Conservation (phyloP, 2,329 filamentous ascomycete species). For the Claviceps maximensis region DNA sequence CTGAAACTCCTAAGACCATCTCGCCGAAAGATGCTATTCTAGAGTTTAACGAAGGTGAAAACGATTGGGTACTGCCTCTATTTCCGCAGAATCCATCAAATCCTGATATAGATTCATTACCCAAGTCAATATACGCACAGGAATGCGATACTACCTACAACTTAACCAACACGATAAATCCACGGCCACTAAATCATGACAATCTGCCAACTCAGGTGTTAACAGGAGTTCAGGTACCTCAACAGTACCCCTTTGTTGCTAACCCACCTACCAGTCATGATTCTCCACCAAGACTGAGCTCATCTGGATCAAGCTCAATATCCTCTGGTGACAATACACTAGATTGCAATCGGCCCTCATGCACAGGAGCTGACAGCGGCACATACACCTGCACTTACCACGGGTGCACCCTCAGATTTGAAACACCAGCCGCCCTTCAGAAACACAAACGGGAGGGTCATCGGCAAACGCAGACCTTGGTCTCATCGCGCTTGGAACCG, state of each 20-base stretch:
- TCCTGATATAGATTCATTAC: slow-evolving; percentile 28
- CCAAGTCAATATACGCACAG: slow-evolving; percentile 18
- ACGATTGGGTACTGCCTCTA: slow-evolving; percentile 55
- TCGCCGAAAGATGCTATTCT: slow-evolving; percentile 86
- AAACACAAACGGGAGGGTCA: slow-evolving; percentile 95
- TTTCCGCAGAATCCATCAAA: slow-evolving; percentile 50
- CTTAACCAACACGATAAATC: slow-evolving; percentile 7
- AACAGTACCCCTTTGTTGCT: slow-evolving; percentile 38
- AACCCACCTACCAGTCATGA: slow-evolving; percentile 22
- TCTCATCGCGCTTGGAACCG: slow-evolving; percentile 15
- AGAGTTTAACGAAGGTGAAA: slow-evolving; percentile 67
- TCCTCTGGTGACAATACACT: slow-evolving; percentile 22
- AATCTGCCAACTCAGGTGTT: slow-evolving; percentile 23
- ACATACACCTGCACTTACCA: slow-evolving; percentile 97
- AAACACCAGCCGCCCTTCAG: slow-evolving; percentile 73
- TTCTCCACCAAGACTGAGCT: slow-evolving; percentile 27
- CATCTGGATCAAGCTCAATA: slow-evolving; percentile 30
- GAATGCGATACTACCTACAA: slow-evolving; percentile 8
- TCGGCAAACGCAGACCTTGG: slow-evolving; percentile 49
- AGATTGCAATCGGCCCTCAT: slow-evolving; percentile 38
- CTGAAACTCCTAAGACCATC: slow-evolving; percentile 63
- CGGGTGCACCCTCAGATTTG: slow-evolving; percentile 77
- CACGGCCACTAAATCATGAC: neutral
- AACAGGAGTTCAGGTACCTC: slow-evolving; percentile 28
- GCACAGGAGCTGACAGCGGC: slow-evolving; percentile 61